phyloP scores from a whole-genome alignment of 192 early-diverging fungal genomes.

The Globomyces pollinis-pini region DNA sequence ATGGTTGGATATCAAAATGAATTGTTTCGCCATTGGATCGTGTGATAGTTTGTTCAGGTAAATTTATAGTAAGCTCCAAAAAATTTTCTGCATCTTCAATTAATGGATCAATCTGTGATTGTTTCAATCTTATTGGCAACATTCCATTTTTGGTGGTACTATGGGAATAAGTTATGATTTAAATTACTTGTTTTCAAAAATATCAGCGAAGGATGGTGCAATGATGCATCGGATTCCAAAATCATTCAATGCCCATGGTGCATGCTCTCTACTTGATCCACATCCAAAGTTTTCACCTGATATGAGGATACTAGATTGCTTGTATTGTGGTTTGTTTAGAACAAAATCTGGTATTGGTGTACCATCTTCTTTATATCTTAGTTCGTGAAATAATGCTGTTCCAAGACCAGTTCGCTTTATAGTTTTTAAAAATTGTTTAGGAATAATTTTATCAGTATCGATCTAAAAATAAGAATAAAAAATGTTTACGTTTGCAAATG shows the following conservation, averaged over 20 bases:
- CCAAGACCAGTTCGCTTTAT: conserved; percentile 65
- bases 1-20: conserved; percentile 52
- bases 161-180: neutral
- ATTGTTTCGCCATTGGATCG: conserved; percentile 28
- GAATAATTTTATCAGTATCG: conserved; percentile 70
- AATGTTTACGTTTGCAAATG: conserved; percentile 51
- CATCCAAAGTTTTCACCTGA: conserved; percentile 64
- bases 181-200: conserved; percentile 67
- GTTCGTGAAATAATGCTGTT: conserved; percentile 48
- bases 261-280: conserved; percentile 60
- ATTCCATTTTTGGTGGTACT: conserved; percentile 56
- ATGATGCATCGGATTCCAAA: conserved; percentile 67
- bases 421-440: conserved; percentile 70
- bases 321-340: conserved; percentile 50
- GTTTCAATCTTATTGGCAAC: conserved; percentile 43
- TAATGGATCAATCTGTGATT: conserved; percentile 25
- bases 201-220: conserved; percentile 61
- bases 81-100: conserved; percentile 41
- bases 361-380: conserved; percentile 46
- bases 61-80: conserved; percentile 42
- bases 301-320: conserved; percentile 43
- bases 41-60: conserved; percentile 40
- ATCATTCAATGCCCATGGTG: conserved; percentile 67
- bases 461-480: too few relatives aligned
- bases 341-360: conserved; percentile 49